phyloP scores from a whole-genome alignment of 2,329 filamentous ascomycete genomes.

The Septoria petroselini region DNA sequence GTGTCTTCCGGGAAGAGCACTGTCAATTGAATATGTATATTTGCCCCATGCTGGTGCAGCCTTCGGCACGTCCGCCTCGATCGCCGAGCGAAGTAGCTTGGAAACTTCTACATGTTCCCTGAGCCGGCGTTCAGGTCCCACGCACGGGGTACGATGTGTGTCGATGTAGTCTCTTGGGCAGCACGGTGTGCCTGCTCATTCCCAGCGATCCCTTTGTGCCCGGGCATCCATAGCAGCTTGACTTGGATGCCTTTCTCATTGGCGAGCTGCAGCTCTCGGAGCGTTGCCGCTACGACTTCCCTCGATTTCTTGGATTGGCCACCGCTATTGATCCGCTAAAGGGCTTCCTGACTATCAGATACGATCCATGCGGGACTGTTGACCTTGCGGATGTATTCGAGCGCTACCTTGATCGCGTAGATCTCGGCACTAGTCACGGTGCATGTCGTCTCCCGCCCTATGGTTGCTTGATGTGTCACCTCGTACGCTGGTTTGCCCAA shows the following conservation, averaged over 20 bases:
- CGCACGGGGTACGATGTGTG: no score
- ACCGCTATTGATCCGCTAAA: neutral
- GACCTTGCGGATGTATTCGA: neutral
- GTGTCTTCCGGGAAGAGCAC: neutral
- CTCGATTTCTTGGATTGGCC: neutral
- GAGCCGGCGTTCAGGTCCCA: no score
- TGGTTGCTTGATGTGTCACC: neutral
- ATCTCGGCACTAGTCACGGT: neutral
- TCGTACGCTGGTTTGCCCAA: no score
- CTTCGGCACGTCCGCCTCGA: neutral
- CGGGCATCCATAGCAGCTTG: neutral
- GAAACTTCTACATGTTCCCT: no score
- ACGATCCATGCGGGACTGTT: neutral
- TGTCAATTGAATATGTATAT: neutral
- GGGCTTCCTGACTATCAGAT: neutral
- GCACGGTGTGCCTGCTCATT: no score
- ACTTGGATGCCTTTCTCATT: conserved; percentile 4
- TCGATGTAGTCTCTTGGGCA: no score
- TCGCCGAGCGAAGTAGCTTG: no score
- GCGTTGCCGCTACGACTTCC: neutral
- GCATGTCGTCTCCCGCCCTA: neutral
- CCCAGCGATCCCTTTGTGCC: no score
- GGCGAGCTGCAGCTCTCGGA: neutral
- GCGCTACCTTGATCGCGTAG: neutral
- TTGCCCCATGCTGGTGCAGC: neutral